phyloP scores from a whole-genome alignment of 108 stramenopile genomes.

The Stephanodiscus triporus region DNA sequence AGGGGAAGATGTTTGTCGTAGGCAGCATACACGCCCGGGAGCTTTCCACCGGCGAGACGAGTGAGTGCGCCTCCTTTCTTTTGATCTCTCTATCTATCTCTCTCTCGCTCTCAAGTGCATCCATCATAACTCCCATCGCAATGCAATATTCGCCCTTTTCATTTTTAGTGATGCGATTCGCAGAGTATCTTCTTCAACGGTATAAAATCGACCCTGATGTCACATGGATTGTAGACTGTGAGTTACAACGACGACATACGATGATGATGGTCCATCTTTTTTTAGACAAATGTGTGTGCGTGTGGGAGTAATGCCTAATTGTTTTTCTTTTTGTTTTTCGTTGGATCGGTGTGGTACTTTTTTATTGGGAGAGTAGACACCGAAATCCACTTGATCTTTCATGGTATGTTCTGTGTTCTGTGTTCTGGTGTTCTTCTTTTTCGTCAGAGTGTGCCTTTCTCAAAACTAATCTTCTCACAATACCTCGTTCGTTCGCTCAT shows the following conservation, averaged over 20 bases:
- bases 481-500: neutral
- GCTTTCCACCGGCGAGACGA: neutral
- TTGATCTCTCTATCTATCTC: neutral
- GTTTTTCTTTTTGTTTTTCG: neutral
- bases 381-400: slow-evolving; percentile 12
- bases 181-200: slow-evolving; percentile 8
- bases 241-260: neutral
- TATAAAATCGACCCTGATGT: slow-evolving; percentile 6
- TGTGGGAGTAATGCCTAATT: too few relatives aligned
- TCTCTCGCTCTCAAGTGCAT: too few relatives aligned
- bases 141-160: neutral
- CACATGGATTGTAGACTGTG: slow-evolving; percentile 12
- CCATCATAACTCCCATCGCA: neutral
- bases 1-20: slow-evolving; percentile 10
- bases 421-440: neutral
- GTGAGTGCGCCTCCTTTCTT: neutral
- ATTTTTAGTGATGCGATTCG: slow-evolving; percentile 5
- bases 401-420: neutral
- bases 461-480: neutral
- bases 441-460: neutral
- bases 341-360: neutral
- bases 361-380: slow-evolving; percentile 3
- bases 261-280: too few relatives aligned
- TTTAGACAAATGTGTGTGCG: too few relatives aligned
- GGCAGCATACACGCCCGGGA: slow-evolving; percentile 6